Evolutionary conservation across 768 basidiomycete genomes (phyloP).

Genomic region (Leccinum sublutescens): DNA sequence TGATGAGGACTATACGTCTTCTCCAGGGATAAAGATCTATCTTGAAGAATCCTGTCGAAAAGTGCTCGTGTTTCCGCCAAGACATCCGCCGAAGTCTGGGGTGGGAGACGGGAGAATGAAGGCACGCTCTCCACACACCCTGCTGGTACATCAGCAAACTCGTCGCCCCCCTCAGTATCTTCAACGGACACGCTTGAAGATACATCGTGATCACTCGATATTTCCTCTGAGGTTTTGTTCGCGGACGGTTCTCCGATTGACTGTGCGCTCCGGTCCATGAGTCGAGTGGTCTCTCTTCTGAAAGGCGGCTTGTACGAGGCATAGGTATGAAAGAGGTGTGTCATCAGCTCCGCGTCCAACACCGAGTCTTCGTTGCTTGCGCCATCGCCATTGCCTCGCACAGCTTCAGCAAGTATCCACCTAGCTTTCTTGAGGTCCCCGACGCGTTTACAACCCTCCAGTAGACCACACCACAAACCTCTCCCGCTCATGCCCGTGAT

Average conservation of each 20-base stretch:
- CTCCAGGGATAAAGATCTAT: conserved; percentile 22
- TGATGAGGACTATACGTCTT: not conserved
- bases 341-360: conserved; percentile 70
- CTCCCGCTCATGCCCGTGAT: conserved; percentile 37
- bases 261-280: conserved; percentile 30
- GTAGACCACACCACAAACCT: conserved; percentile 75
- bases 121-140: conserved; percentile 8
- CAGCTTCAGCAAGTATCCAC: conserved; percentile 90
- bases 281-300: conserved; percentile 45
- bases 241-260: not conserved
- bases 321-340: conserved; percentile 85
- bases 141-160: conserved; percentile 2
- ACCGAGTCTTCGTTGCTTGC: conserved; percentile 30
- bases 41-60: conserved; percentile 57
- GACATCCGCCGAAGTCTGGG: conserved; percentile 72
- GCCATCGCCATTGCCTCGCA: conserved; percentile 19
- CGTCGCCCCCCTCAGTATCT: conserved; percentile 1
- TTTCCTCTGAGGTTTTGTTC: conserved; percentile 7
- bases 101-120: conserved; percentile 53
- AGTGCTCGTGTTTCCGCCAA: conserved; percentile 66
- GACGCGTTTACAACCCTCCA: conserved; percentile 85
- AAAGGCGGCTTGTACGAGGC: conserved; percentile 76
- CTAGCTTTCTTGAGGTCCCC: conserved; percentile 81
- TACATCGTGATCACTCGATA: not conserved
- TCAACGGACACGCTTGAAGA: conserved; percentile 4